phyloP scores from a whole-genome alignment of 139 green algal genomes.

The Auxenochlorella protothecoides region DNA sequence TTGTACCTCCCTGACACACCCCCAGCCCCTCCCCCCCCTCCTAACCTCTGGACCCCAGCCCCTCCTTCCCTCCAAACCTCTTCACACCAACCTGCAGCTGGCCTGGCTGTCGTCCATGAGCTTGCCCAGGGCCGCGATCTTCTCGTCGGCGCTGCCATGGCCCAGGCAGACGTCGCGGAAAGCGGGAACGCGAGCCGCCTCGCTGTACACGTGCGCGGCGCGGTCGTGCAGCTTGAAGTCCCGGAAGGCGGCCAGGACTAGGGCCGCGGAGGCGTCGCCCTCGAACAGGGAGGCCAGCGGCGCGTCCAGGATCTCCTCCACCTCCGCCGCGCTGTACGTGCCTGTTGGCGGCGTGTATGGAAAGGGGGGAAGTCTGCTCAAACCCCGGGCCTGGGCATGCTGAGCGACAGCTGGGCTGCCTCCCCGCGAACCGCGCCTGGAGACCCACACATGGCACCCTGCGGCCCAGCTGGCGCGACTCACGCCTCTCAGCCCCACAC shows the following conservation, averaged over 20 bases:
- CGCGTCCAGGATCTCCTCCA: constrained; percentile 47
- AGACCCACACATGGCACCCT: too few relatives aligned
- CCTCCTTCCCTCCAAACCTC: not conserved
- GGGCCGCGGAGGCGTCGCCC: constrained; percentile 29
- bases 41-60: not conserved
- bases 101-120: constrained; percentile 83
- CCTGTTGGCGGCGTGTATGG: constrained; percentile 1
- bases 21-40: too few relatives aligned
- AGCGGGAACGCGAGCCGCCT: constrained; percentile 61
- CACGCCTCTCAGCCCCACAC: too few relatives aligned
- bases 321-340: constrained; percentile 21
- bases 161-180: constrained; percentile 36
- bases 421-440: not conserved
- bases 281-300: constrained; percentile 43
- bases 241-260: constrained; percentile 27
- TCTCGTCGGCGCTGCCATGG: constrained; percentile 17
- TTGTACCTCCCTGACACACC: too few relatives aligned
- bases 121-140: constrained; percentile 46
- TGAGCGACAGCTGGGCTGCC: not conserved
- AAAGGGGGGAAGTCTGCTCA: not conserved
- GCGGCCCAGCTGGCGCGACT: too few relatives aligned
- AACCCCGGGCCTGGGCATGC: not conserved
- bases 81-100: constrained; percentile 41
- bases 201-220: constrained; percentile 71
- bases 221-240: constrained; percentile 60